These are phyloP conservation scores for Coemansia sp. DNA, from an alignment of 192 early-diverging fungal genomes.

Conservation along the genomic window DNA sequence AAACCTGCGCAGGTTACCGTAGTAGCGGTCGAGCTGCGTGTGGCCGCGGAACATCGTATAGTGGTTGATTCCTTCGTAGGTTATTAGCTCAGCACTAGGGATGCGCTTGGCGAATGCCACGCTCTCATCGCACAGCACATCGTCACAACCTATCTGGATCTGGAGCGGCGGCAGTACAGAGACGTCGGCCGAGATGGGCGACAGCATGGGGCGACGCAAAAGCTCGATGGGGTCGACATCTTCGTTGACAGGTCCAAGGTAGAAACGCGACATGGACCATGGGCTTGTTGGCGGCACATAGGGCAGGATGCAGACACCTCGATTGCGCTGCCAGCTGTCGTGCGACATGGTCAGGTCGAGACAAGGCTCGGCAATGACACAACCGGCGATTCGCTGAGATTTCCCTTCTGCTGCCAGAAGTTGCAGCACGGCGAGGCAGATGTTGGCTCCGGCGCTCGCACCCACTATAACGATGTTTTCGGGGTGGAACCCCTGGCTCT, in stretches of 20 bases:
- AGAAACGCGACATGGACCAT: conserved; percentile 17
- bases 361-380: conserved; percentile 13
- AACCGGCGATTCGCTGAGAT: background rate
- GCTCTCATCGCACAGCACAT: conserved; percentile 23
- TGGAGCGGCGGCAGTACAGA: conserved; percentile 12
- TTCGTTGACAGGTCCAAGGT: conserved; percentile 11
- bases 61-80: conserved; percentile 25
- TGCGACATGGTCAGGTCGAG: conserved; percentile 19
- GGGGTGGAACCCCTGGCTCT: conserved; percentile 15
- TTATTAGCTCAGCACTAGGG: background rate
- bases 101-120: conserved; percentile 5
- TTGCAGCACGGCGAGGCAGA: conserved; percentile 13
- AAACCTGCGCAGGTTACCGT: conserved; percentile 18
- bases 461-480: conserved; percentile 10
- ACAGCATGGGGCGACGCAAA: conserved; percentile 20
- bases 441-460: conserved; percentile 27
- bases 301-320: conserved; percentile 8
- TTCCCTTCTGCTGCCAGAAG: conserved; percentile 1
- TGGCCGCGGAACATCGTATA: conserved; percentile 24
- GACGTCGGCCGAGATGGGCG: conserved; percentile 9
- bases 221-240: background rate
- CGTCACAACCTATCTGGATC: conserved; percentile 20
- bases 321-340: conserved; percentile 26
- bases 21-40: conserved; percentile 19
- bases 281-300: background rate